These are phyloP conservation scores for Lactifluus volemus DNA, from an alignment of 768 basidiomycete genomes.

Conservation along the genomic window DNA sequence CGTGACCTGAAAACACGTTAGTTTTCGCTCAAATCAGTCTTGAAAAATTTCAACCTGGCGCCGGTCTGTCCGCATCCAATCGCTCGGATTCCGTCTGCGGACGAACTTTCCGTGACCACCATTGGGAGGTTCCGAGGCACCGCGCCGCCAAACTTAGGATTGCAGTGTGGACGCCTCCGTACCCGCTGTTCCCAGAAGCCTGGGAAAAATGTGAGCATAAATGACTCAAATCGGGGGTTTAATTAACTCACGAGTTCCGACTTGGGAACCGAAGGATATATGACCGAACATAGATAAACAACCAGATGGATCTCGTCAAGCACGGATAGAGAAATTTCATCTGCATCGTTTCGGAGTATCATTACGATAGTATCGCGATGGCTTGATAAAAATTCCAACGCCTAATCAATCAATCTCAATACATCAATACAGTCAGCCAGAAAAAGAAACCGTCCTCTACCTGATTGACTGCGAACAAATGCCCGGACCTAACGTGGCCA, in stretches of 20 bases:
- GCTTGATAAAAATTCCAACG: conserved; percentile 68
- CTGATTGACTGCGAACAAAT: conserved; percentile 61
- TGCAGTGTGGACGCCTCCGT: conserved; percentile 77
- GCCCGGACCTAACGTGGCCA: conserved; percentile 71
- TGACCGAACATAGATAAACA: conserved; percentile 57
- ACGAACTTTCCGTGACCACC: conserved; percentile 48
- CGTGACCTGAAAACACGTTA: conserved; percentile 35
- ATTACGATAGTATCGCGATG: conserved; percentile 82
- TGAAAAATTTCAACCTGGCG: conserved; percentile 39
- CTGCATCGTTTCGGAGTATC: conserved; percentile 66
- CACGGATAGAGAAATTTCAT: conserved; percentile 50
- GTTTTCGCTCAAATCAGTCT: neutral
- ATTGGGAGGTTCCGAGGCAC: conserved; percentile 51
- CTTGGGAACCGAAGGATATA: conserved; percentile 64
- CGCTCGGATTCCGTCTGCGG: conserved; percentile 64
- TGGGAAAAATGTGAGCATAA: conserved; percentile 18
- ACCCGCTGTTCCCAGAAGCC: conserved; percentile 63
- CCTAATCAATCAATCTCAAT: conserved; percentile 32
- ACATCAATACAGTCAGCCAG: neutral
- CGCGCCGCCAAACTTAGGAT: conserved; percentile 68
- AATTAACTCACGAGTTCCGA: conserved; percentile 59
- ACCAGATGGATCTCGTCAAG: conserved; percentile 78
- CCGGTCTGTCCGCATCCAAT: conserved; percentile 41
- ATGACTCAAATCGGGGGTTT: neutral
- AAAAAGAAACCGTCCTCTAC: conserved; percentile 29